Percentiles rank a stretch among this genome's conserved stretches.
Evolutionary conservation across 257 asterid species (phyloP).

Genomic region (Scutellaria minor): DNA sequence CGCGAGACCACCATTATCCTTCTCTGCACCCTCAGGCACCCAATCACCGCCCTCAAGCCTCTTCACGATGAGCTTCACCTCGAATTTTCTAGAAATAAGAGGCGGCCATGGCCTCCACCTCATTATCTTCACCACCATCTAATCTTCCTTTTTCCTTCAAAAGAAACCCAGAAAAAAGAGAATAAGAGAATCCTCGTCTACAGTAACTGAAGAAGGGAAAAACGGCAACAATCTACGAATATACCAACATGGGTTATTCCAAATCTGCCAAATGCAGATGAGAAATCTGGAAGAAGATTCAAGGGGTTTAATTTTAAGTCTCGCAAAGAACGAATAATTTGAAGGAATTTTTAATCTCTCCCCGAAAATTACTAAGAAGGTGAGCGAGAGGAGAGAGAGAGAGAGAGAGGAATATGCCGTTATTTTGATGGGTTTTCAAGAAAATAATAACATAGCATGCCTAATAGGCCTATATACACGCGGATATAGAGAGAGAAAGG

Average conservation of each 20-base stretch:
- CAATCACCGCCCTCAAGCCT: slow-evolving; percentile 65
- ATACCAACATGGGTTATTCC: slow-evolving; percentile 23
- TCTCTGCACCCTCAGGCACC: slow-evolving; percentile 61
- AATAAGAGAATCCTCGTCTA: slow-evolving; percentile 3
- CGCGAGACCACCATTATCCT: slow-evolving; percentile 56
- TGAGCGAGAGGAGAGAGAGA: slow-evolving; percentile 27
- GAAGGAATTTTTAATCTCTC: slow-evolving; percentile 13
- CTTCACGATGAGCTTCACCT: slow-evolving; percentile 61
- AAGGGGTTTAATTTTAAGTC: neutral
- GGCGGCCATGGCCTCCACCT: slow-evolving; percentile 99
- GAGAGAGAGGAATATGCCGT: slow-evolving; percentile 48
- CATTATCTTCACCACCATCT: slow-evolving; percentile 93
- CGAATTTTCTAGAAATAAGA: slow-evolving; percentile 61
- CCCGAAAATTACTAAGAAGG: slow-evolving; percentile 33
- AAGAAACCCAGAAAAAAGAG: slow-evolving; percentile 24
- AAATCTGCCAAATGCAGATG: slow-evolving; percentile 36
- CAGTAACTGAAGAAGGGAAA: neutral
- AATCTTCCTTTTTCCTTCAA: neutral
- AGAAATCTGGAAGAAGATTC: slow-evolving; percentile 12
- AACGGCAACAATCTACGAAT: slow-evolving; percentile 13
- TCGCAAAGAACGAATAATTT: slow-evolving; percentile 10
- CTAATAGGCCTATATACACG: neutral
- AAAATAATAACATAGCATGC: slow-evolving; percentile 41
- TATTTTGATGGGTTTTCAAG: slow-evolving; percentile 41
- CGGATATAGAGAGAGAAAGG: neutral